These are phyloP conservation scores for Umbellularia californica DNA, from an alignment of 164 flowering plant genomes.

Conservation along the genomic window DNA sequence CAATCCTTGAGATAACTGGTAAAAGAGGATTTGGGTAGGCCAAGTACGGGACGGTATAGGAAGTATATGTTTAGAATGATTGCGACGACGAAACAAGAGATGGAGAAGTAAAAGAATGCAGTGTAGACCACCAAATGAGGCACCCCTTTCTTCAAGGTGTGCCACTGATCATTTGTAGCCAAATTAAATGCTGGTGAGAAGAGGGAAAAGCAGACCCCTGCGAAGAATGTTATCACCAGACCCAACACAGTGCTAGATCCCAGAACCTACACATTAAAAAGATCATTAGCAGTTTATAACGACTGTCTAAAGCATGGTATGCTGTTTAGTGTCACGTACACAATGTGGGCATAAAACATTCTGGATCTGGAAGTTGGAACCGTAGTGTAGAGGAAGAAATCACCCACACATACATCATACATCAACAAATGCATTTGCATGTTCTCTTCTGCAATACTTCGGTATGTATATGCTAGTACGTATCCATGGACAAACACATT, in stretches of 20 bases:
- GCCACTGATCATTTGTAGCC: slow-evolving; percentile 85
- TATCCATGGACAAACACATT: not conserved
- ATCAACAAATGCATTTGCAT: not conserved
- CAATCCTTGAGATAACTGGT: slow-evolving; percentile 63
- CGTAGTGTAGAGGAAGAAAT: not conserved
- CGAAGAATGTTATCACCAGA: slow-evolving; percentile 54
- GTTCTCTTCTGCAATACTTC: not conserved
- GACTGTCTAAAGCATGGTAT: not conserved
- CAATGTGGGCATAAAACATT: not conserved
- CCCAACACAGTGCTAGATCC: slow-evolving; percentile 63
- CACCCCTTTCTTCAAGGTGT: slow-evolving; percentile 54
- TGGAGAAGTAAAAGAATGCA: slow-evolving; percentile 78
- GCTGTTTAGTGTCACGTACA: not conserved
- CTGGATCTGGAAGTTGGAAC: not conserved
- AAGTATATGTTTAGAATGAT: slow-evolving; percentile 55
- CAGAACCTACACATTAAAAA: slow-evolving; percentile 42
- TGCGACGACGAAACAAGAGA: slow-evolving; percentile 61
- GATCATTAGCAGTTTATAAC: not conserved
- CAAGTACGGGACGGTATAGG: slow-evolving; percentile 59
- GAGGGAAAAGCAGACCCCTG: slow-evolving; percentile 71
- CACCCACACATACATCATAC: not conserved
- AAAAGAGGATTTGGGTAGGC: slow-evolving; percentile 53
- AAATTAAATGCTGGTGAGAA: slow-evolving; percentile 81
- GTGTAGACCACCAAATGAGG: slow-evolving; percentile 69
- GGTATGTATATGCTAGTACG: not conserved